Base-by-base conservation (phyloP, 2,329 filamentous ascomycete species). In the Neurospora sp. region DNA sequence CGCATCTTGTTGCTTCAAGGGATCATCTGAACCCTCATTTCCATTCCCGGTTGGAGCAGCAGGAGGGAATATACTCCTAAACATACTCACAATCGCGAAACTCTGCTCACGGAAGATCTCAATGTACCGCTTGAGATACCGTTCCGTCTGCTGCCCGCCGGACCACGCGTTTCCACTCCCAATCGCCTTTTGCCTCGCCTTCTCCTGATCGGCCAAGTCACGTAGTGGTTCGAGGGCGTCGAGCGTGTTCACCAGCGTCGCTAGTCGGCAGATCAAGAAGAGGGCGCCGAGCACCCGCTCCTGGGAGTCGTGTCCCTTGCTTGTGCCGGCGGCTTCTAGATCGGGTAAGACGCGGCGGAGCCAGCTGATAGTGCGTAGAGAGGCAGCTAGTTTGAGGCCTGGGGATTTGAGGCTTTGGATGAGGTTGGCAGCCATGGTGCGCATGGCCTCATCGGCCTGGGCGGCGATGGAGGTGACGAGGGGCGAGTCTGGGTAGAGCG, bases 71-170 rank as follows among this genome's bases (percentile, higher is more conserved):
- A 98, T 93, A 76, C 91, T 96, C 76, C 90, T 92, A 80, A 96
- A 97, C 86, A 98, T 93, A 71, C 93, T 97, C 38, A 98, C 89
- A 71, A 98, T 97, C 62, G 91, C 92, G 79, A 99, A 99, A 78
- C 93, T 97, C 80, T 99, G 96, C 80, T 99, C 96, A 68, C 96
- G 91, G 79, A 98, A 98, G 38, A 99, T 93, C 78, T 99, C 96
- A 76, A 99, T 92, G 80, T 97, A 99, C 67, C 94, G 88, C 80
- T 98, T 99, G 62, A 99, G 82, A 76, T 93, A 99, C 68, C 93
- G 87, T 79, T 98, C 96, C 0, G 94, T 97, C 79, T 98, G 96
- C 76, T 97, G 93, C 0, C 95, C 95, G 0, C 88, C 88, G 2
- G 86, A 88, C 87, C 86, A 91, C 42, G 80, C 78, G 52, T 79